phyloP scores from a whole-genome alignment of 148 eudicot species.

The Nepenthes gracilis region DNA sequence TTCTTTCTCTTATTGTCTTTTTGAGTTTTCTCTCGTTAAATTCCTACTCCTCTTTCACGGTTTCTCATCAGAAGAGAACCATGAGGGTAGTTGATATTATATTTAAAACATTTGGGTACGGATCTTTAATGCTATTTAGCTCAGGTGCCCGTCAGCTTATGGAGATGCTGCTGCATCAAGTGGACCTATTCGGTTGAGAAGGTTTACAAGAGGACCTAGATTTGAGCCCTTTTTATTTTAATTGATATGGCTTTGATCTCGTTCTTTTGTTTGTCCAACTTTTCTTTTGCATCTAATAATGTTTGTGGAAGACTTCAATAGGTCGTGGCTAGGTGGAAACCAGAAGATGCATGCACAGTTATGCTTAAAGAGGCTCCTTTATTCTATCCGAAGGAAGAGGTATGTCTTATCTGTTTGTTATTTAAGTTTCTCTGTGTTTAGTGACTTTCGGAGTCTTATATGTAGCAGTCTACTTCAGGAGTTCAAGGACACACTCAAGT shows the following conservation, averaged over 20 bases:
- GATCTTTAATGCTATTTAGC: too few species aligned
- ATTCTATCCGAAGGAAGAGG: slow-evolving; percentile 68
- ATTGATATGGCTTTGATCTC: neutral
- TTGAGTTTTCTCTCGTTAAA: too few species aligned
- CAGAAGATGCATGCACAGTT: slow-evolving; percentile 29
- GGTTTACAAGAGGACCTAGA: too few species aligned
- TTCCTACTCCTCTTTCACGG: too few species aligned
- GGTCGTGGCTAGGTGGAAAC: slow-evolving; percentile 63
- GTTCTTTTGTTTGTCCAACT: neutral
- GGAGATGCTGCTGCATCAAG: too few species aligned
- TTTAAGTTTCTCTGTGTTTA: slow-evolving; percentile 4
- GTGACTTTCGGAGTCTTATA: neutral
- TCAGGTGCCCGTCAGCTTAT: too few species aligned
- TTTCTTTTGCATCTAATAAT: neutral
- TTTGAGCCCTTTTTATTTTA: too few species aligned
- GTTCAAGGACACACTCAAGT: slow-evolving; percentile 50
- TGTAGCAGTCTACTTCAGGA: slow-evolving; percentile 30
- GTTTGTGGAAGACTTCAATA: slow-evolving; percentile 11
- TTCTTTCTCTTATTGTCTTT: neutral
- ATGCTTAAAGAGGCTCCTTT: slow-evolving; percentile 56
- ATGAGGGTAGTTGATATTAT: too few species aligned
- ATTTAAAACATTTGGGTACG: too few species aligned
- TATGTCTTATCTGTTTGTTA: slow-evolving; percentile 9
- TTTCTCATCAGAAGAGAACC: too few species aligned
- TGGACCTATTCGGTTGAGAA: too few species aligned